A percentile compares a stretch with the other conserved stretches of the same genome.
Evolutionary conservation across 768 basidiomycete species (phyloP).

Genomic region (Russula sp.): DNA sequence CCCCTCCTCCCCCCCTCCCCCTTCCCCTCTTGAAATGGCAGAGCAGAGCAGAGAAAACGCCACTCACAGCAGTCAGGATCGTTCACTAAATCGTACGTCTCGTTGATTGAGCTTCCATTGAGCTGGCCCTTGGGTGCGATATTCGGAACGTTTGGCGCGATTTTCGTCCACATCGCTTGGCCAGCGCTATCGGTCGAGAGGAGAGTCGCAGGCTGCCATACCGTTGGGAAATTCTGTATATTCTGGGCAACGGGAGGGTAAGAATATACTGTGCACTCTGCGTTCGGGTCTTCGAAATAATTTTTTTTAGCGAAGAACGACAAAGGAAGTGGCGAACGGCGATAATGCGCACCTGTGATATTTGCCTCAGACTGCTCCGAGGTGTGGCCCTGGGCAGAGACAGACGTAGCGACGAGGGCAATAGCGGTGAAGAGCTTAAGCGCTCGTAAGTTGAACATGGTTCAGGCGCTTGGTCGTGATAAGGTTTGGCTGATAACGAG

Average conservation of each 20-base stretch:
- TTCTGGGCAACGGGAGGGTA: conserved; percentile 14
- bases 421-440: conserved; percentile 1
- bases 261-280: conserved; percentile 24
- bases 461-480: background rate
- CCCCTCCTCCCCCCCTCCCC: background rate
- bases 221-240: conserved; percentile 13
- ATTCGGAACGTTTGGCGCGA: conserved; percentile 47
- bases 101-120: conserved; percentile 1
- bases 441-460: conserved; percentile 1
- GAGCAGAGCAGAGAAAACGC: background rate
- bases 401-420: background rate
- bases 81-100: conserved; percentile 20
- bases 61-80: conserved; percentile 30
- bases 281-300: conserved; percentile 14
- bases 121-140: conserved; percentile 41
- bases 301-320: background rate
- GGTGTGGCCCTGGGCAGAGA: conserved; percentile 21
- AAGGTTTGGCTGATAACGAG: background rate
- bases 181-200: conserved; percentile 19
- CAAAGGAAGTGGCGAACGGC: background rate
- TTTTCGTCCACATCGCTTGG: conserved; percentile 43
- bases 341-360: conserved; percentile 14
- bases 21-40: background rate
- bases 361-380: conserved; percentile 27
- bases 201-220: conserved; percentile 23